phyloP scores from a whole-genome alignment of 805 yeast species.

The Diddensiella transvaalensis region DNA sequence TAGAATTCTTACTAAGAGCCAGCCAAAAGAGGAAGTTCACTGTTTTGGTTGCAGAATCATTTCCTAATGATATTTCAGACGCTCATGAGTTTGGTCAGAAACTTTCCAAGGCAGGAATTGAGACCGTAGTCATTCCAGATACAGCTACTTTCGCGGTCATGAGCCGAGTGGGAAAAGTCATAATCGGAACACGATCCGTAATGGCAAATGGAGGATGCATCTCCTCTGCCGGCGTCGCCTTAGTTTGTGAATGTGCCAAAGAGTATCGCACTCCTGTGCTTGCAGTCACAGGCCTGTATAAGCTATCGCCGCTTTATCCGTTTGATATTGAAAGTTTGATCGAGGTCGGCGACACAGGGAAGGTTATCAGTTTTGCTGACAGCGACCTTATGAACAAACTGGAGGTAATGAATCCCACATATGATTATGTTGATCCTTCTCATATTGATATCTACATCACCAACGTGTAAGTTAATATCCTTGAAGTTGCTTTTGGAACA shows the following conservation, averaged over 20 bases:
- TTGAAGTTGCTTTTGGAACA: conserved; percentile 4
- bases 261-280: conserved; percentile 95
- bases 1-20: conserved; percentile 81
- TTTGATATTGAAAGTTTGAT: conserved; percentile 77
- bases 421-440: conserved; percentile 91
- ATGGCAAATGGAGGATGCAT: conserved; percentile 96
- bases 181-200: conserved; percentile 87
- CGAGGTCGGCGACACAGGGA: conserved; percentile 92
- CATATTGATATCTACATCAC: conserved; percentile 91
- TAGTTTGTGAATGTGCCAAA: conserved; percentile 93
- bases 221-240: conserved; percentile 83
- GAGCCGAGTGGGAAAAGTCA: conserved; percentile 96
- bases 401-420: conserved; percentile 81
- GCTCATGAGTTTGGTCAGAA: conserved; percentile 79
- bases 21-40: conserved; percentile 87
- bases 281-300: conserved; percentile 90
- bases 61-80: conserved; percentile 76
- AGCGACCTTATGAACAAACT: conserved; percentile 65
- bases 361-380: conserved; percentile 74
- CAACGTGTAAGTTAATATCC: conserved; percentile 50
- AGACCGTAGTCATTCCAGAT: conserved; percentile 89
- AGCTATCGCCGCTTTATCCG: conserved; percentile 89
- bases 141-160: conserved; percentile 89
- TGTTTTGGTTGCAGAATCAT: conserved; percentile 82
- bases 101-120: conserved; percentile 80